Evolutionary conservation across 768 basidiomycete genomes (phyloP), one percentile per base, ranked within the genome.

Genomic region (Trametes cingulata): DNA sequence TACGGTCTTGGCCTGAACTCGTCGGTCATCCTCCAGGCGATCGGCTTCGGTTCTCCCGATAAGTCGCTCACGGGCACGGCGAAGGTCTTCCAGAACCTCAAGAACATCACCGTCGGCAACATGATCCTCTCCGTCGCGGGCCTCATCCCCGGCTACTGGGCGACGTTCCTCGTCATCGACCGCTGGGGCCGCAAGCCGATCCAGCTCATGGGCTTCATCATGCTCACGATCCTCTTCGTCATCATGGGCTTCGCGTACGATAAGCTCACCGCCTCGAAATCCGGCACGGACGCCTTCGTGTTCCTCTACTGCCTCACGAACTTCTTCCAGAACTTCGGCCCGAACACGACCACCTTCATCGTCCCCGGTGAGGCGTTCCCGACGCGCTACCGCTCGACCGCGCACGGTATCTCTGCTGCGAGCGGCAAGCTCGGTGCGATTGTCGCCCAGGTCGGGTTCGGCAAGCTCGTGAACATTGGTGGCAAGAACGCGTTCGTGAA

Each of bases 241-340:
- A 66, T 69, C 56, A 71, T 77, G 70, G 69, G 89, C 62, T 91
- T 90, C 70, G 86, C 75, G 15, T 91, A 82, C 63, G 78, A 88
- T 69, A 79, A 76, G 66, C 78, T 86, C 53, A 85, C 46, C 49
- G 77, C 79, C 29, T 80, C 78, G 1, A 3, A 64, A 2, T 12
- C 71, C 2, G 71, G 75, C 19, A 78, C 49, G 15, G 83, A 84
- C 36, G 90, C 79, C 2, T 93, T 94, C 71, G 85, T 91, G 49
- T 87, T 89, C 76, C 81, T 91, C 25, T 94, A 93, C 77, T 90
- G 90, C 71, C 77, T 94, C n/a, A 82, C 90, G 67, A 88, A 90
- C 71, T 92, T 92, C 77, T 91, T 93, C 87, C 88, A 91, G 77
- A 93, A 93, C 75, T 93, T 92, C 62, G 91, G 90, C 1, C 89